Conservation (phyloP, 129 eudicot genomes). For the Saussurea involucrata region DNA sequence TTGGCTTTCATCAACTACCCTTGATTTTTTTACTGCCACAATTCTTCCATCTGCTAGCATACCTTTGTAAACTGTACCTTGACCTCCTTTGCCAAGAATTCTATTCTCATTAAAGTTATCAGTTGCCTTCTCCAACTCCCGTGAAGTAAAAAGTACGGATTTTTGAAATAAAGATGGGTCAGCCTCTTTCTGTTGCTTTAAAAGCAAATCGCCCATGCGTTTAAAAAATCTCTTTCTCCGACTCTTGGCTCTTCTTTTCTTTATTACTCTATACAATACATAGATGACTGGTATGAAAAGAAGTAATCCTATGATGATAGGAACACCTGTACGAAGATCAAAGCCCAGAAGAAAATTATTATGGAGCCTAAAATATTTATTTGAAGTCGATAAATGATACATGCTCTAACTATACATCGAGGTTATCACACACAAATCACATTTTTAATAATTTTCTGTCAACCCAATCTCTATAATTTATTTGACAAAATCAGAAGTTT, state of each 20-base stretch:
- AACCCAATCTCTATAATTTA: too few species aligned
- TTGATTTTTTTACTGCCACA: not conserved
- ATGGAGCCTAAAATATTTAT: not conserved
- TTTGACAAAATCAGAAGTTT: too few species aligned
- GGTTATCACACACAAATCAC: too few species aligned
- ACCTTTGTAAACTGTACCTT: too few species aligned
- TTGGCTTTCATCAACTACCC: not conserved
- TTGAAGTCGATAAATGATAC: too few species aligned
- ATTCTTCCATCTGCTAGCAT: not conserved
- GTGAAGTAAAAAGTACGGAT: not conserved
- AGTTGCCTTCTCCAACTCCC: not conserved
- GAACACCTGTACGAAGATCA: not conserved
- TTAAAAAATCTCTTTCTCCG: constrained; percentile 6
- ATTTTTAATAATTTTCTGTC: too few species aligned
- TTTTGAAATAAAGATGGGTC: not conserved
- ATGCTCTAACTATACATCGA: too few species aligned
- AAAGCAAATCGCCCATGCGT: constrained; percentile 14
- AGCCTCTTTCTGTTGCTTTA: not conserved
- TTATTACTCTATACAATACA: not conserved
- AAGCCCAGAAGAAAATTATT: not conserved
- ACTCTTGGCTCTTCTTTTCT: not conserved
- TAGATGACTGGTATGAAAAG: not conserved
- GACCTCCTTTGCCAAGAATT: too few species aligned
- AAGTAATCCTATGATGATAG: not conserved
- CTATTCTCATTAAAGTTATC: too few species aligned